These are phyloP conservation scores for Nissolia schottii DNA, from an alignment of 306 rosid species.

Conservation along the genomic window DNA sequence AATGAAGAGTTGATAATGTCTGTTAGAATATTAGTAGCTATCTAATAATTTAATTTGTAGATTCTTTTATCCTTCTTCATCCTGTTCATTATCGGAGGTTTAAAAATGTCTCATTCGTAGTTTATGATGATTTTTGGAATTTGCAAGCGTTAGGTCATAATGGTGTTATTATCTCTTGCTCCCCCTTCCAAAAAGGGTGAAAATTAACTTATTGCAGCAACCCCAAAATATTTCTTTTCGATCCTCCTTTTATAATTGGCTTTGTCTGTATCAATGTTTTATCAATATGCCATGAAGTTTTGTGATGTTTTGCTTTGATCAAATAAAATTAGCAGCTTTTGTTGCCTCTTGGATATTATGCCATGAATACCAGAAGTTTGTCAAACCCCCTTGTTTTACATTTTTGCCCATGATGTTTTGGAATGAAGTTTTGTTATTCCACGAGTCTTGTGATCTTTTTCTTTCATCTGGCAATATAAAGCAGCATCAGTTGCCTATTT, in stretches of 20 bases:
- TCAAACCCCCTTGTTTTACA: too few species aligned
- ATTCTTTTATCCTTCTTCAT: neutral
- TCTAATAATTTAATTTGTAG: neutral
- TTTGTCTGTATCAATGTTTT: neutral
- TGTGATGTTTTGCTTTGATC: neutral
- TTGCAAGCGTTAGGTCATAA: neutral
- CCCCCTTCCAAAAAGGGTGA: neutral
- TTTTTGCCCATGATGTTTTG: too few species aligned
- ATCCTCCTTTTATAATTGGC: neutral
- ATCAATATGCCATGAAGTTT: neutral
- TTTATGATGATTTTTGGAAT: neutral
- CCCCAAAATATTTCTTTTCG: neutral
- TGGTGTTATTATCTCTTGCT: neutral
- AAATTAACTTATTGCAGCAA: neutral
- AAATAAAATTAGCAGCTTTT: neutral
- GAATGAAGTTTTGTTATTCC: too few species aligned
- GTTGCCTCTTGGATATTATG: neutral
- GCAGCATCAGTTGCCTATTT: too few species aligned
- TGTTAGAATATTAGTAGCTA: neutral
- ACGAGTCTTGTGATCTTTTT: too few species aligned
- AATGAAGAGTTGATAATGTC: neutral
- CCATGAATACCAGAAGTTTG: too few species aligned
- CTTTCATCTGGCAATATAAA: too few species aligned
- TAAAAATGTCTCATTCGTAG: neutral
- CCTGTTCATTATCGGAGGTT: neutral